phyloP scores from a whole-genome alignment of 495 filamentous ascomycete genomes.

The Aspergillus biplanus region DNA sequence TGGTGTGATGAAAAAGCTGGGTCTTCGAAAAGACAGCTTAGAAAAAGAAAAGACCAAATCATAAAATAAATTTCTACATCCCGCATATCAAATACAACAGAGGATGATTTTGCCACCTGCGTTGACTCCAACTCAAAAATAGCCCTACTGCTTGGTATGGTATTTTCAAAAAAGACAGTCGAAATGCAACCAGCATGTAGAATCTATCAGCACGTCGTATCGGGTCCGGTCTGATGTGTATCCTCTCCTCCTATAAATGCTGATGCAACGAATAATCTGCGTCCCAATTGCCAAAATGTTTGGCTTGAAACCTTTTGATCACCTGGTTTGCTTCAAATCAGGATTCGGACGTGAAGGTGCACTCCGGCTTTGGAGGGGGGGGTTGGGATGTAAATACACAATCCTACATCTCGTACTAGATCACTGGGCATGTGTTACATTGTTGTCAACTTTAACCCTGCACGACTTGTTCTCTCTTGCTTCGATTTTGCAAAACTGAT shows the following conservation, averaged over 20 bases:
- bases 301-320: not conserved
- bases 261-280: too few species aligned
- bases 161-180: not conserved
- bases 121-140: constrained; percentile 6
- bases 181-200: too few species aligned
- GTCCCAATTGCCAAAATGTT: not conserved
- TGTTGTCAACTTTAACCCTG: not conserved
- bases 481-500: not conserved
- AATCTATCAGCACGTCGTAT: too few species aligned
- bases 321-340: not conserved
- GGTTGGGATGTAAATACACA: not conserved
- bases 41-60: constrained; percentile 4
- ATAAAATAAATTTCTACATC: not conserved
- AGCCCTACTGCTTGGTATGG: not conserved
- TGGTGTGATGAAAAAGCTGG: not conserved
- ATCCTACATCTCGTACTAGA: not conserved
- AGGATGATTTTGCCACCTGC: constrained; percentile 1
- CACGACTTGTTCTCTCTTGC: not conserved
- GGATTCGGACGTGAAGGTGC: not conserved
- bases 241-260: too few species aligned
- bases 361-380: not conserved
- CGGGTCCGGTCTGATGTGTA: too few species aligned
- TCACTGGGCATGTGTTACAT: not conserved
- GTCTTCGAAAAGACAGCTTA: not conserved
- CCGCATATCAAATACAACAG: not conserved